Base-by-base conservation (phyloP, 2,329 filamentous ascomycete species). In the Neopestalotiopsis sp. region DNA sequence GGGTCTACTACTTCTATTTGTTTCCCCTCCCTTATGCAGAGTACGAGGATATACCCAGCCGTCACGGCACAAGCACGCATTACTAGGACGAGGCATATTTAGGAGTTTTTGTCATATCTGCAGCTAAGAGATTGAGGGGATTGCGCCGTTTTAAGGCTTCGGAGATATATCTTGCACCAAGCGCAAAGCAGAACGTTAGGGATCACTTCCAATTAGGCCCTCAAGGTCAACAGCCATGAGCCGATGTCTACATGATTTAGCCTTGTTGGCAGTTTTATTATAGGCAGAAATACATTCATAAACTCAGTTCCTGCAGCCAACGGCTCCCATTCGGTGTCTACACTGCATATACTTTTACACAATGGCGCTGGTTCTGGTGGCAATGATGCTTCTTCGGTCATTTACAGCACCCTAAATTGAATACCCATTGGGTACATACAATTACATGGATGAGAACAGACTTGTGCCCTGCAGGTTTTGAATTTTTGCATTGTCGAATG, bases 41-140 rank as follows among this genome's bases (percentile, higher is more conserved):
- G 64, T 28, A 66, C 32, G 34, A 42, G 28, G 65, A 67, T 67
- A 67, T 67, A 67, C 66, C 66, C 66, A 63, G 66, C 57, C 57
- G 24, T 59, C 14, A 42, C 56, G 57, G 40, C 49, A 38, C 14
- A 45, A 52, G 66, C 34, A 63, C 57, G 59, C 66, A 67, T 67
- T 67, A 62, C 42, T 28, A 57, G 66, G 30, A 62, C 20, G 32
- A 62, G 66, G 14, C 65, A 67, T 60, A 60, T 28, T 49, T 17
- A 34, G 61, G 40, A 52, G 38, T 64, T 64, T 49, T 64, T 28
- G 20, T 34, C 34, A 38, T 30, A 59, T 30, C 10, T 13, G 14
- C 30, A 59, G 57, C 57, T 13, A 24, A 24, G 57, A 28, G 24
- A 28, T 24, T 3, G 4, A 12, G 20, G 57, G 6, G 12, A 59